Conservation (phyloP, 495 filamentous ascomycete genomes). For the Cudoniella acicularis region DNA sequence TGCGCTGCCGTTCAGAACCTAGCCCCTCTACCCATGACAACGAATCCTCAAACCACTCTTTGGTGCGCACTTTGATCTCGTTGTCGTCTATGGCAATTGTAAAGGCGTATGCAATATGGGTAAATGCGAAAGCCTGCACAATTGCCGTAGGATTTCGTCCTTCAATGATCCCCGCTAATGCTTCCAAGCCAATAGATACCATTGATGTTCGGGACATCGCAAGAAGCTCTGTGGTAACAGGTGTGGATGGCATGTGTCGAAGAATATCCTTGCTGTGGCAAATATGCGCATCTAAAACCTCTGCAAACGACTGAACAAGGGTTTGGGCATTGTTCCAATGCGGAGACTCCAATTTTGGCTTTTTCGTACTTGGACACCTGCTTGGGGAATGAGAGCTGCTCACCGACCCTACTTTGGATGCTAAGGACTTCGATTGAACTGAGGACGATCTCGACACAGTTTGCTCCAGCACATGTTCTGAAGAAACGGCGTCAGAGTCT, state of each 20-base stretch:
- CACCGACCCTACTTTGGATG: background rate
- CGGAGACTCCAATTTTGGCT: constrained; percentile 7
- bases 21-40: constrained; percentile 13
- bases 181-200: constrained; percentile 19
- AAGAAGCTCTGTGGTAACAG: constrained; percentile 14
- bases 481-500: background rate
- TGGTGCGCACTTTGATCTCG: constrained; percentile 5
- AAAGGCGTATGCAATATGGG: constrained; percentile 24
- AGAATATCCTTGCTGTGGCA: constrained; percentile 16
- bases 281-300: constrained; percentile 22
- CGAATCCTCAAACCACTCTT: constrained; percentile 18
- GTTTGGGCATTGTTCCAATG: constrained; percentile 9
- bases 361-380: constrained; percentile 1
- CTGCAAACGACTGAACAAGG: constrained; percentile 19
- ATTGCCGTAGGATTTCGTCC: constrained; percentile 20
- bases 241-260: constrained; percentile 2
- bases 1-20: constrained; percentile 10
- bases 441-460: background rate
- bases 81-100: constrained; percentile 15
- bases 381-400: constrained; percentile 6
- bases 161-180: constrained; percentile 17
- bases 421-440: background rate
- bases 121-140: constrained; percentile 21
- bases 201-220: constrained; percentile 22
- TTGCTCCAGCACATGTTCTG: background rate